Conservation (phyloP, 2,329 filamentous ascomycete genomes). For the Talaromyces sp. region DNA sequence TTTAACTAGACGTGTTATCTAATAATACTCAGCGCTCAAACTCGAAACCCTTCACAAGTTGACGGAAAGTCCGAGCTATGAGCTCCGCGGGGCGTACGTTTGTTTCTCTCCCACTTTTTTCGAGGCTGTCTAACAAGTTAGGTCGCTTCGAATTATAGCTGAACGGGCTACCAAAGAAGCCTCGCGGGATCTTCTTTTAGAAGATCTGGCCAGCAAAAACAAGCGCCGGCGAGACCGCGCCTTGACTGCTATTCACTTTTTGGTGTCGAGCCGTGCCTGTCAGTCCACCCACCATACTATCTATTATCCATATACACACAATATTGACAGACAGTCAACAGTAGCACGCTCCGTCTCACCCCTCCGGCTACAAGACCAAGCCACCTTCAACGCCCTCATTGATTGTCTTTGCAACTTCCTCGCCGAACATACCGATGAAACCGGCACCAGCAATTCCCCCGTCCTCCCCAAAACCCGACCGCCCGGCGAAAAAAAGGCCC, state of each 20-base stretch:
- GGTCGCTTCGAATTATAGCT: slow-evolving; percentile 42
- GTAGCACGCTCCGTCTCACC: slow-evolving; percentile 33
- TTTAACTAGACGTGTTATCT: background rate
- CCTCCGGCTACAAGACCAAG: slow-evolving; percentile 26
- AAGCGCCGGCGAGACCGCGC: slow-evolving; percentile 33
- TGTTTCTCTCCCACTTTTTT: slow-evolving; percentile 22
- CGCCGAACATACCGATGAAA: slow-evolving; percentile 31
- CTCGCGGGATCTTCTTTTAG: slow-evolving; percentile 34
- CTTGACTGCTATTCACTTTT: slow-evolving; percentile 38
- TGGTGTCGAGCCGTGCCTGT: slow-evolving; percentile 36
- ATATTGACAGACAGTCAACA: background rate
- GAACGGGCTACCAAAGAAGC: slow-evolving; percentile 39
- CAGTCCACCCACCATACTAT: slow-evolving; percentile 17
- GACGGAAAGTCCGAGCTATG: slow-evolving; percentile 64
- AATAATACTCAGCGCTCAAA: slow-evolving; percentile 46
- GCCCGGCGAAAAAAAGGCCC: slow-evolving; percentile 36
- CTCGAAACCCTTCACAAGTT: slow-evolving; percentile 62
- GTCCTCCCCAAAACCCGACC: slow-evolving; percentile 37
- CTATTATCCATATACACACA: background rate
- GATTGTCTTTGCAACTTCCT: slow-evolving; percentile 39
- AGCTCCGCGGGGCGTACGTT: slow-evolving; percentile 64
- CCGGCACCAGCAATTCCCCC: slow-evolving; percentile 28
- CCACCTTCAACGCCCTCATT: slow-evolving; percentile 34
- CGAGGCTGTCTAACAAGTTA: slow-evolving; percentile 11
- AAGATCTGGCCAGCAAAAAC: slow-evolving; percentile 36